phyloP scores from a whole-genome alignment of 257 asterid genomes.

The Nicotiana sylvestris region DNA sequence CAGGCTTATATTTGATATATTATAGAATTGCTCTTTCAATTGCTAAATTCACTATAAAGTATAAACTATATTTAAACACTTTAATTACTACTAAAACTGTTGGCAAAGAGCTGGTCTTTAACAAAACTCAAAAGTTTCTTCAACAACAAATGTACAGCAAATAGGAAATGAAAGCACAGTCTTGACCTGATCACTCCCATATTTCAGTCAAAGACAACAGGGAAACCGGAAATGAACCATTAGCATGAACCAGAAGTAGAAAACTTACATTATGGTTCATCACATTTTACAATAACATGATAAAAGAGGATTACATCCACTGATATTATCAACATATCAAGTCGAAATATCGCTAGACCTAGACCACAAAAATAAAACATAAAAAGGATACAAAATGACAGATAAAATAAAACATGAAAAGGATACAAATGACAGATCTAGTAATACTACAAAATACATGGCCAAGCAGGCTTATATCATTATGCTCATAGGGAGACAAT shows the following conservation, averaged over 20 bases:
- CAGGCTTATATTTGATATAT: too few species aligned
- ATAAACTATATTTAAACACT: too few species aligned
- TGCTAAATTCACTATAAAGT: too few species aligned
- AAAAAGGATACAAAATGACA: neutral
- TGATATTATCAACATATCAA: conserved; percentile 3
- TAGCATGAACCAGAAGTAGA: neutral
- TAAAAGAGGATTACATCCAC: neutral
- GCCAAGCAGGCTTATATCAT: neutral
- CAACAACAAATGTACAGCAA: neutral
- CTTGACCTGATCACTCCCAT: neutral
- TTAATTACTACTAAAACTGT: too few species aligned
- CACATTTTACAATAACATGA: neutral
- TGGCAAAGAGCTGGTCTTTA: too few species aligned
- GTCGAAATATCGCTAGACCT: neutral
- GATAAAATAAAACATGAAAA: neutral
- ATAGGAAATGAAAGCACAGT: neutral
- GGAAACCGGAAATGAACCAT: neutral
- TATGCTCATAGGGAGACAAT: neutral
- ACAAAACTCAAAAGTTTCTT: too few species aligned
- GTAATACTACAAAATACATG: neutral
- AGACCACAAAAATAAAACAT: neutral
- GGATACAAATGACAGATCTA: neutral
- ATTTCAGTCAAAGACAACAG: neutral
- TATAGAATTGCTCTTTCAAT: too few species aligned
- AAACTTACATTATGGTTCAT: neutral